Percentiles rank a stretch among this genome's conserved stretches.
Evolutionary conservation across 2,329 filamentous ascomycete genomes (phyloP).

Genomic region (Coniochaeta hoffmannii): DNA sequence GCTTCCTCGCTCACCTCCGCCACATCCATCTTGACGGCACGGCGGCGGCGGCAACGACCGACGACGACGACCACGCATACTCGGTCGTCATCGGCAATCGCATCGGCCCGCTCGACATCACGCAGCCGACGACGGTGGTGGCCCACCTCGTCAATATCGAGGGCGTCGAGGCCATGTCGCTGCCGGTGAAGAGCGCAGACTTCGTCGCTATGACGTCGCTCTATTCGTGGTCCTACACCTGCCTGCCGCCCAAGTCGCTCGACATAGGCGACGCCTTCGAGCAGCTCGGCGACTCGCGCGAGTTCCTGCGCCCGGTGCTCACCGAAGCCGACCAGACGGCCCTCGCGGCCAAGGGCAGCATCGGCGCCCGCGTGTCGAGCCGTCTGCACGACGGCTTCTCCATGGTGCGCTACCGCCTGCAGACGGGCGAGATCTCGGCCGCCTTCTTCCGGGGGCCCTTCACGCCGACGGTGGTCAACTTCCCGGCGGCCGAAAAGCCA

Average conservation of each 20-base stretch:
- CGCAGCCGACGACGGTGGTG: background rate
- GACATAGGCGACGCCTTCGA: background rate
- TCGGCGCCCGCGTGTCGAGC: background rate
- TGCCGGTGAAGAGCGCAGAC: background rate
- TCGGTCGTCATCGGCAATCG: slow-evolving; percentile 2
- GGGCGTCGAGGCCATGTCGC: background rate
- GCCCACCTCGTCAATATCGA: slow-evolving; percentile 7
- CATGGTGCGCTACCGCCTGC: background rate
- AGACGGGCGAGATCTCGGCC: background rate
- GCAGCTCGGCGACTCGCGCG: background rate
- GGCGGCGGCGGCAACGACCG: background rate
- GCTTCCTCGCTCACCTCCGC: slow-evolving; percentile 6
- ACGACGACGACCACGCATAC: background rate
- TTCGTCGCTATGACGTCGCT: slow-evolving; percentile 2
- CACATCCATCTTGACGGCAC: slow-evolving; percentile 1
- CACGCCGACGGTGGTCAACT: background rate
- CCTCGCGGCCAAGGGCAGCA: background rate
- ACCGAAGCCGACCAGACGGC: background rate
- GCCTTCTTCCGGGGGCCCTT: background rate
- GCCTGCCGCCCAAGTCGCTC: slow-evolving; percentile 2
- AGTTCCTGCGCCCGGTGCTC: background rate
- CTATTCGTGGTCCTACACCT: slow-evolving; percentile 7
- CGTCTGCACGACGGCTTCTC: background rate
- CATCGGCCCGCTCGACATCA: background rate
- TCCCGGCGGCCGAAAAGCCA: background rate